Conservation (phyloP, 768 basidiomycete genomes). For the Porphyrellus cyaneotinctus region DNA sequence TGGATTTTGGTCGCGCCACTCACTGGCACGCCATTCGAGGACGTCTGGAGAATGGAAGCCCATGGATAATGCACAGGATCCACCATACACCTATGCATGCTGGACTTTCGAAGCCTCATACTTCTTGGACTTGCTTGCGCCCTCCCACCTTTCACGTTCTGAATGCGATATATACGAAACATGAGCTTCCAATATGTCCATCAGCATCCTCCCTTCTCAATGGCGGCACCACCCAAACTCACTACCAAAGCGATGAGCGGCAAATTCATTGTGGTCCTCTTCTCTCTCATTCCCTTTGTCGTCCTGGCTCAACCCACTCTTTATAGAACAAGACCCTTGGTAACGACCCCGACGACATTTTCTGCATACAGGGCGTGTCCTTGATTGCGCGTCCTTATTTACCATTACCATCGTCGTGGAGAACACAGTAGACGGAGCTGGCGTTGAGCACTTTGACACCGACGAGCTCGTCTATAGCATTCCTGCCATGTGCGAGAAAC, state of each 20-base stretch:
- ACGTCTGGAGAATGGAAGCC: too few relatives aligned
- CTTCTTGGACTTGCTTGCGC: too few relatives aligned
- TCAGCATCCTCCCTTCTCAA: constrained; percentile 25
- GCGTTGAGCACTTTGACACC: constrained; percentile 62
- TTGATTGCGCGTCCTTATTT: constrained; percentile 62
- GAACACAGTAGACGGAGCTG: constrained; percentile 58
- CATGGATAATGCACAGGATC: too few relatives aligned
- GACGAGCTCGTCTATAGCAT: constrained; percentile 62
- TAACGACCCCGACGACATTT: constrained; percentile 58
- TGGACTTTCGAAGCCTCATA: too few relatives aligned
- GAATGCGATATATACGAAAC: too few relatives aligned
- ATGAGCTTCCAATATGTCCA: too few relatives aligned
- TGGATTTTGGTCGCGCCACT: too few relatives aligned
- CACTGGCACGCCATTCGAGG: too few relatives aligned
- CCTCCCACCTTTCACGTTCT: too few relatives aligned
- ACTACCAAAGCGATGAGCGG: too few relatives aligned
- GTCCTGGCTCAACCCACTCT: background rate
- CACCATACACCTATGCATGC: too few relatives aligned
- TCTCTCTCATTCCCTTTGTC: background rate
- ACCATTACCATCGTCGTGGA: constrained; percentile 58
- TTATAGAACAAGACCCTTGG: constrained; percentile 65
- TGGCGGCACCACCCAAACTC: constrained; percentile 63
- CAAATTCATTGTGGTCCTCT: constrained; percentile 55
- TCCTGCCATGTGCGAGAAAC: constrained; percentile 45
- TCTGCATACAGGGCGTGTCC: constrained; percentile 64